phyloP scores from a whole-genome alignment of 1,139 yeast species.

The Geotrichum macrosporum region DNA sequence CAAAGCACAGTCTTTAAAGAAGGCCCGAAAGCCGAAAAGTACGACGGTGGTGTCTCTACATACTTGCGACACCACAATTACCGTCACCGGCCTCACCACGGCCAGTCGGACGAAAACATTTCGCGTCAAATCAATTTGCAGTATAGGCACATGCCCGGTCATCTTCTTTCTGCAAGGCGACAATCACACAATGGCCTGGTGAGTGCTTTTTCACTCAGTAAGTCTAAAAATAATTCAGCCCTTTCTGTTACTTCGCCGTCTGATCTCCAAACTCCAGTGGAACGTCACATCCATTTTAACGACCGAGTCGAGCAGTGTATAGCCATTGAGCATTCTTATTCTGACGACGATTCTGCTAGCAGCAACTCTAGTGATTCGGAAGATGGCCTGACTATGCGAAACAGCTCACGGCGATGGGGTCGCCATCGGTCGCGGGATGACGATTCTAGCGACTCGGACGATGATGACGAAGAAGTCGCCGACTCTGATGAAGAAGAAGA shows the following conservation, averaged over 20 bases:
- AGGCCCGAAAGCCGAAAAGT: too few relatives aligned
- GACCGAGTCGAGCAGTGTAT: constrained; percentile 91
- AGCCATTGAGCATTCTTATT: constrained; percentile 51
- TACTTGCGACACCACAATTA: constrained; percentile 41
- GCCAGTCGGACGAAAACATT: constrained; percentile 33
- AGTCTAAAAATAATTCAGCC: constrained; percentile 3
- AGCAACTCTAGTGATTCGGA: constrained; percentile 39
- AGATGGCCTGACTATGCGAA: constrained; percentile 29
- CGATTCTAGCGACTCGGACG: constrained; percentile 36
- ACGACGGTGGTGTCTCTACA: constrained; percentile 26
- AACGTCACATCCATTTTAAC: constrained; percentile 79
- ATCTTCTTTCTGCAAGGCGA: constrained; percentile 6
- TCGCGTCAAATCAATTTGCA: constrained; percentile 37
- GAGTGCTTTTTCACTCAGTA: constrained; percentile 14
- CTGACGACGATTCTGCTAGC: constrained; percentile 39
- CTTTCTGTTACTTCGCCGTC: constrained; percentile 25
- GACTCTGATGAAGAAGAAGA: constrained; percentile 50
- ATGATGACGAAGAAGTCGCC: constrained; percentile 41
- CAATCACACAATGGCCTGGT: neutral
- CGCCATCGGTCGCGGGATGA: constrained; percentile 28
- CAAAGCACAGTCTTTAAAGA: too few relatives aligned
- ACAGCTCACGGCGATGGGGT: constrained; percentile 28
- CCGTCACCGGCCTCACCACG: constrained; percentile 35
- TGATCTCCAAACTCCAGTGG: constrained; percentile 2
- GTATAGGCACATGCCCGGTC: constrained; percentile 27